These are phyloP conservation scores for Penicillium nucicola DNA, from an alignment of 495 filamentous ascomycete genomes.

Conservation along the genomic window DNA sequence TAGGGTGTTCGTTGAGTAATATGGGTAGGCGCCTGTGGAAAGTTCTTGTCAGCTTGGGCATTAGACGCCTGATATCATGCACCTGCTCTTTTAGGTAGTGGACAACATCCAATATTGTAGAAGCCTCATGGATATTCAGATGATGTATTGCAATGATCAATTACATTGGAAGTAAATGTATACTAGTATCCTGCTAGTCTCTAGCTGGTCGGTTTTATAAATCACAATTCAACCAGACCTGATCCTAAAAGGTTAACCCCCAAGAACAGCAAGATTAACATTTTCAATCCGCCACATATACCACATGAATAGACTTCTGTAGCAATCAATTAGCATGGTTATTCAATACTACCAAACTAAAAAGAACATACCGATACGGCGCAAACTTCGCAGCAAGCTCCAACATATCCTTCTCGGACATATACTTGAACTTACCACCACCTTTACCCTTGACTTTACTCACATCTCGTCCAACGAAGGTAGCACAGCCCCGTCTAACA, in stretches of 20 bases:
- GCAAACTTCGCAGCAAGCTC: constrained; percentile 74
- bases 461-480: constrained; percentile 79
- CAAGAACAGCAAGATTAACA: constrained; percentile 67
- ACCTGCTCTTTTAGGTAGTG: not conserved
- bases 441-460: constrained; percentile 77
- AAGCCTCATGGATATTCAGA: too few relatives aligned
- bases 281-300: constrained; percentile 88
- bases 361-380: constrained; percentile 67
- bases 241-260: constrained; percentile 19
- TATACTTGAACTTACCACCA: constrained; percentile 93
- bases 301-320: constrained; percentile 76
- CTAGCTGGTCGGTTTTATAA: not conserved
- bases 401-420: constrained; percentile 89
- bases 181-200: not conserved
- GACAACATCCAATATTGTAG: too few relatives aligned
- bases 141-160: too few relatives aligned
- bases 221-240: not conserved
- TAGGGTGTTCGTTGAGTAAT: not conserved
- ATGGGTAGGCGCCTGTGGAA: not conserved
- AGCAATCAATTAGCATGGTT: constrained; percentile 5
- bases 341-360: not conserved
- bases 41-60: not conserved
- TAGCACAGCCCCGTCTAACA: constrained; percentile 76
- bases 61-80: not conserved
- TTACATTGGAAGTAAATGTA: not conserved